Evolutionary conservation across 1,139 yeast genomes (phyloP), one percentile per base, ranked within the genome.

Genomic region (Pichia sp.): DNA sequence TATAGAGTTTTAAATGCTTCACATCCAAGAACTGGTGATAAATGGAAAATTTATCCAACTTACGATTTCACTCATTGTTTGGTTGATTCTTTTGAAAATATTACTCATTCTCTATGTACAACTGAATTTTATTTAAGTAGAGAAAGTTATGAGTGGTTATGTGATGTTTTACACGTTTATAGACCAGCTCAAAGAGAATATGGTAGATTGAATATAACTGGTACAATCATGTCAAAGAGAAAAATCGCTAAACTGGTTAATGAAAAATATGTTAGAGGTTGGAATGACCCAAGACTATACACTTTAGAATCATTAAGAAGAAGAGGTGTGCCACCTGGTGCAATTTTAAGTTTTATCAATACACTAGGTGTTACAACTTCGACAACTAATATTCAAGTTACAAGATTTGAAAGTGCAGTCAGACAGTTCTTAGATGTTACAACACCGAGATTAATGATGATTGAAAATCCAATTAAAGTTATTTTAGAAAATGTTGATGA

Each of bases 301-400:
- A 94, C 99, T 9, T 76, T 94, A 58, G 98, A 89, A 61, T 96
- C 95, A 42, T 82, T 94, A 52, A 85, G 88, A 64, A 86, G 99
- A 68, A 86, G 99, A 66, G 99, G 99, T 71, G 83, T 94, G 9
- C 98, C 99, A 56, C 98, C 99, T n/a, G 97, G 97, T 35, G 97
- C 97, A 25, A 87, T 94, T 64, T 75, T 94, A 60, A 79, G 89
- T 38, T 94, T 94, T 66, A 86, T 94, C 61, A 88, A 90, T 64
- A 94, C 96, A 42, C 77, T 94, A 58, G 99, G 99, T 60, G 98
- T 94, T 48, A 94, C 98, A 43, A 92, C 97, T 1, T 77, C 90
- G 44, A 85, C 90, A 40, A 84, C 96, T 43, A 89, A 88, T 63
- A 94, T 94, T 64, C 97, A 92, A 72, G 85, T 79, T 24, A 78